Conservation (phyloP, 78 protist species). For the Bigelowiella natans region DNA sequence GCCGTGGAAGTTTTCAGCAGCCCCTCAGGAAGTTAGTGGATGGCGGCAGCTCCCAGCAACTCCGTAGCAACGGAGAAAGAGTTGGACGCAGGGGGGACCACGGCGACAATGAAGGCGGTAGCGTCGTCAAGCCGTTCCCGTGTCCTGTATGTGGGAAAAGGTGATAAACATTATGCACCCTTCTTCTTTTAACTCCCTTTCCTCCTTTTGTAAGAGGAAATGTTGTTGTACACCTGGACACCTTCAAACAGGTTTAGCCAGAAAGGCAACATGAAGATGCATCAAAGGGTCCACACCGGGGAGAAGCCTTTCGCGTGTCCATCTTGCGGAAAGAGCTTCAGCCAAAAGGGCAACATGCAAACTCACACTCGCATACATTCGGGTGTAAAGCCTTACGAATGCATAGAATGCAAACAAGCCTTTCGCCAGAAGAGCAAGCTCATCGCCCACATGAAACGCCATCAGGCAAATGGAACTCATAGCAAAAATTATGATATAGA, state of each 20-base stretch:
- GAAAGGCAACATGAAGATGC: not conserved
- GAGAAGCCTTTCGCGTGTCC: not conserved
- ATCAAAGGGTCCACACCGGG: not conserved
- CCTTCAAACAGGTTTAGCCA: not conserved
- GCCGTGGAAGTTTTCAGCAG: too few relatives aligned
- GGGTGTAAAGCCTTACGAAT: not conserved
- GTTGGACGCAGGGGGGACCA: too few relatives aligned
- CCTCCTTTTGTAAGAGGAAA: too few relatives aligned
- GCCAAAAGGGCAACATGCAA: not conserved
- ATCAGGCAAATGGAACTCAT: not conserved
- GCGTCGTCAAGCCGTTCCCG: not conserved
- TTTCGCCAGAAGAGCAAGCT: not conserved
- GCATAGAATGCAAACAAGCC: not conserved
- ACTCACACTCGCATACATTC: not conserved
- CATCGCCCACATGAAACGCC: not conserved
- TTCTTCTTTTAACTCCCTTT: too few relatives aligned
- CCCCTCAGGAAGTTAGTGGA: too few relatives aligned
- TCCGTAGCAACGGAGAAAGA: too few relatives aligned
- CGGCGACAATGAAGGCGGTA: too few relatives aligned
- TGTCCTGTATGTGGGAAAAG: not conserved
- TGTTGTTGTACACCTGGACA: too few relatives aligned
- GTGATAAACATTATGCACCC: too few relatives aligned
- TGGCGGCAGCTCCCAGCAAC: too few relatives aligned
- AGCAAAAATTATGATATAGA: too few relatives aligned
- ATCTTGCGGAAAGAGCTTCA: not conserved